Conservation (phyloP, 805 yeast species). For the Jamesozyma jinghongensis region DNA sequence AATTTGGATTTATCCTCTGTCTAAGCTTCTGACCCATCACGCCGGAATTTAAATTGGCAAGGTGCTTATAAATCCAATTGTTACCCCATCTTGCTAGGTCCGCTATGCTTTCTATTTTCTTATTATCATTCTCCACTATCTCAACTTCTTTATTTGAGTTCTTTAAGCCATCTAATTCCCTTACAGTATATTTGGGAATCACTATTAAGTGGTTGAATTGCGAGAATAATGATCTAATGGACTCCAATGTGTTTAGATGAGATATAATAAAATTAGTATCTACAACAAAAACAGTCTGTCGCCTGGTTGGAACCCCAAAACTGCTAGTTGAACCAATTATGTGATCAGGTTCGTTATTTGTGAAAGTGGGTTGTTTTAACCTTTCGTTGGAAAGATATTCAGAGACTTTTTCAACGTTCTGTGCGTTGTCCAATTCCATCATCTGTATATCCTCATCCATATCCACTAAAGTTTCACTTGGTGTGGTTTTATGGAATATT, state of each 20-base stretch:
- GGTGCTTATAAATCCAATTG: slow-evolving; percentile 59
- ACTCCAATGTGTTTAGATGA: slow-evolving; percentile 52
- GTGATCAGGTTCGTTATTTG: neutral
- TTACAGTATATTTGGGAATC: slow-evolving; percentile 60
- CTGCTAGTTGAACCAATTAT: neutral
- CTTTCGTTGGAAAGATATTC: slow-evolving; percentile 31
- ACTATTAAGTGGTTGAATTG: slow-evolving; percentile 44
- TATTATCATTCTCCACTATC: slow-evolving; percentile 2
- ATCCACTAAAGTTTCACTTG: slow-evolving; percentile 1
- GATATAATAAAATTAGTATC: slow-evolving; percentile 81
- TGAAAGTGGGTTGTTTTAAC: slow-evolving; percentile 7
- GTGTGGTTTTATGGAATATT: neutral
- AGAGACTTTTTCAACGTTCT: slow-evolving; percentile 37
- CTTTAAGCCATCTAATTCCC: slow-evolving; percentile 81
- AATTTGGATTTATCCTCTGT: slow-evolving; percentile 41
- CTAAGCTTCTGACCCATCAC: slow-evolving; percentile 56
- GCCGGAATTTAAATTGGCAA: slow-evolving; percentile 43
- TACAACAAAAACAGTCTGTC: slow-evolving; percentile 42
- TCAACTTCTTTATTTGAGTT: slow-evolving; percentile 23
- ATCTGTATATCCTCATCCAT: slow-evolving; percentile 38
- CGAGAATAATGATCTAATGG: slow-evolving; percentile 34
- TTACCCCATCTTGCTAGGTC: slow-evolving; percentile 60
- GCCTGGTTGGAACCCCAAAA: neutral
- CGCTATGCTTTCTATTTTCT: neutral
- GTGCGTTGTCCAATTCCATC: slow-evolving; percentile 40